Percentiles rank a stretch among this genome's conserved stretches.
phyloP scores from a whole-genome alignment of 177 flowering plant species.

The Vitis hybrid region DNA sequence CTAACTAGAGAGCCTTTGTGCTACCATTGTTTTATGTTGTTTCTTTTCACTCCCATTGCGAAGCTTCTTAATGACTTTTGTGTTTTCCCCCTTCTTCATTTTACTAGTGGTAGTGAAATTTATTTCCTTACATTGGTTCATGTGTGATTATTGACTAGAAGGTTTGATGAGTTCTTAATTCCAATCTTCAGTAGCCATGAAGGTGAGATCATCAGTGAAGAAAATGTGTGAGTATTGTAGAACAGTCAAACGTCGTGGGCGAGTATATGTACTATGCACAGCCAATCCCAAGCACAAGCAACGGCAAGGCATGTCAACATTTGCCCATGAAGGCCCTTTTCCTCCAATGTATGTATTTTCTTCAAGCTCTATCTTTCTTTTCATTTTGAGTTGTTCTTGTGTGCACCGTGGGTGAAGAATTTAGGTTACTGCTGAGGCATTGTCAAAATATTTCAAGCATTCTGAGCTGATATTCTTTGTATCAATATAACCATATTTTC shows the following conservation, averaged over 20 bases:
- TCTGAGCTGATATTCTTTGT: no score
- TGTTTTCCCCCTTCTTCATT: background rate
- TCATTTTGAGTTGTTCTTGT: background rate
- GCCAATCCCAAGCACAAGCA: slow-evolving; percentile 94
- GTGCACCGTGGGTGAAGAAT: background rate
- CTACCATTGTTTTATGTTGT: no score
- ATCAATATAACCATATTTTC: no score
- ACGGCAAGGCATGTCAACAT: slow-evolving; percentile 78
- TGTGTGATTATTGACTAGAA: background rate
- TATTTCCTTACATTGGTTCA: background rate
- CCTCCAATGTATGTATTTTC: slow-evolving; percentile 42
- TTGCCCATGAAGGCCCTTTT: slow-evolving; percentile 57
- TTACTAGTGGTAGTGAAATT: no score
- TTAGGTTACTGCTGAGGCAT: background rate
- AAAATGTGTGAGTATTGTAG: slow-evolving; percentile 89
- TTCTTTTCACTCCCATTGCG: background rate
- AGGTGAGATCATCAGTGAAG: slow-evolving; percentile 94
- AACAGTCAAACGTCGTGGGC: slow-evolving; percentile 78
- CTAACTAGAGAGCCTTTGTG: no score
- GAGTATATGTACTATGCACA: slow-evolving; percentile 72
- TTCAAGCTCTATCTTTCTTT: background rate
- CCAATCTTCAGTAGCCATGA: slow-evolving; percentile 49
- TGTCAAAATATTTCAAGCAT: no score
- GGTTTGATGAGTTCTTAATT: background rate
- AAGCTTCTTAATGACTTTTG: background rate